Conservation (phyloP, 176 grass and related monocot species). For the Luzula sylvatica region DNA sequence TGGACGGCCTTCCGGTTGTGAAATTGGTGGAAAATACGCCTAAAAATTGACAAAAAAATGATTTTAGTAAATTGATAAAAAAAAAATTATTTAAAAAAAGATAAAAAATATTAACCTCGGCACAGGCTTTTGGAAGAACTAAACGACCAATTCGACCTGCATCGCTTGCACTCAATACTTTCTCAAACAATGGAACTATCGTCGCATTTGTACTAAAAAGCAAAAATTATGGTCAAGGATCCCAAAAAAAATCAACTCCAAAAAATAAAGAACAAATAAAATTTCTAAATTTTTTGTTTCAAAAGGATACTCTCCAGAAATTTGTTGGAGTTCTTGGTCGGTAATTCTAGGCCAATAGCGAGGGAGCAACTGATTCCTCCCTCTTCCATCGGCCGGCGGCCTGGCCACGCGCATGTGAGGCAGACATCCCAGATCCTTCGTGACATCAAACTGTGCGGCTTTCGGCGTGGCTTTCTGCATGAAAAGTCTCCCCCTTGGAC, state of each 20-base stretch:
- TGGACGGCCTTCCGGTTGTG: constrained; percentile 97
- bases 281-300: no score
- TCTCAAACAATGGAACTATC: constrained; percentile 95
- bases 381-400: constrained; percentile 83
- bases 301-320: constrained; percentile 99
- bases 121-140: constrained; percentile 99
- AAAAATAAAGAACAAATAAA: not conserved
- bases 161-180: constrained; percentile 96
- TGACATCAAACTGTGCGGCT: constrained; percentile 43
- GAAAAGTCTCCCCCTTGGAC: constrained; percentile 55
- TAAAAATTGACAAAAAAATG: constrained; percentile 20
- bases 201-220: constrained; percentile 80
- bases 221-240: constrained; percentile 48
- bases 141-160: constrained; percentile 96
- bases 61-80: not conserved
- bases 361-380: constrained; percentile 89
- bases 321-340: constrained; percentile 98
- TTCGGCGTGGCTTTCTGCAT: constrained; percentile 43
- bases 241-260: constrained; percentile 1
- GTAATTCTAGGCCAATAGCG: constrained; percentile 99
- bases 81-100: not conserved
- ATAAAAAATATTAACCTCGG: constrained; percentile 44
- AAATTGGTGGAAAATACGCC: constrained; percentile 99
- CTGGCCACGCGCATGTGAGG: constrained; percentile 90
- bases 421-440: constrained; percentile 38